Evolutionary conservation across 371 early-diverging fungal genomes (phyloP).

Genomic region (Chytridium lagenaria): DNA sequence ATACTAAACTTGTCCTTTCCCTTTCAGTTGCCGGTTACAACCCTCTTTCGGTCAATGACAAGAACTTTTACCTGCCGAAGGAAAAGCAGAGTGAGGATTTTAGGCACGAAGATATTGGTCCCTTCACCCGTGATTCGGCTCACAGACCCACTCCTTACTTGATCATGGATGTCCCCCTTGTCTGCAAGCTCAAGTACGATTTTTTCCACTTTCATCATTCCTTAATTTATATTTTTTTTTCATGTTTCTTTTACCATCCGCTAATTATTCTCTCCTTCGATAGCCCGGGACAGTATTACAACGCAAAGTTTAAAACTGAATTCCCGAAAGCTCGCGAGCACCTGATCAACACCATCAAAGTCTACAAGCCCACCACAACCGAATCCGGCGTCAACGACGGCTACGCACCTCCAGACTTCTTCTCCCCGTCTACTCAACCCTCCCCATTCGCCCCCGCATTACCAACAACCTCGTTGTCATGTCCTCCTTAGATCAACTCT

Average conservation of each 20-base stretch:
- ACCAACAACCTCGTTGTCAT: slow-evolving; percentile 34
- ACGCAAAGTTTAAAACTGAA: neutral
- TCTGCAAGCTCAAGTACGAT: slow-evolving; percentile 14
- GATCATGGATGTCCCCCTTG: slow-evolving; percentile 28
- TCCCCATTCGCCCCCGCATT: neutral
- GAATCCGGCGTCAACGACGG: neutral
- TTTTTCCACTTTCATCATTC: too few relatives aligned
- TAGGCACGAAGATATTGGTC: slow-evolving; percentile 19
- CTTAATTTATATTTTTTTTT: neutral
- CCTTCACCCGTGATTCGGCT: slow-evolving; percentile 24
- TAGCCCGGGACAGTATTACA: slow-evolving; percentile 1
- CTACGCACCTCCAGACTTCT: neutral
- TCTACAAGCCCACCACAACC: slow-evolving; percentile 2
- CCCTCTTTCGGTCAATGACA: slow-evolving; percentile 18
- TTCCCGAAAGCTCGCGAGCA: neutral
- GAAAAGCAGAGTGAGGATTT: slow-evolving; percentile 27
- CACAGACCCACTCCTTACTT: slow-evolving; percentile 27
- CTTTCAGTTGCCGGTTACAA: slow-evolving; percentile 14
- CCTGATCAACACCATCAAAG: neutral
- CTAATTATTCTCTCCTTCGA: neutral
- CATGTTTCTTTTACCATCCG: neutral
- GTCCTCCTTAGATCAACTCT: slow-evolving; percentile 34
- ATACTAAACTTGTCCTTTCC: neutral
- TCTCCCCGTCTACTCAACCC: neutral
- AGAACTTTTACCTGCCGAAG: slow-evolving; percentile 32